phyloP scores from a whole-genome alignment of 768 basidiomycete genomes.

The Termitomyces titanicus region DNA sequence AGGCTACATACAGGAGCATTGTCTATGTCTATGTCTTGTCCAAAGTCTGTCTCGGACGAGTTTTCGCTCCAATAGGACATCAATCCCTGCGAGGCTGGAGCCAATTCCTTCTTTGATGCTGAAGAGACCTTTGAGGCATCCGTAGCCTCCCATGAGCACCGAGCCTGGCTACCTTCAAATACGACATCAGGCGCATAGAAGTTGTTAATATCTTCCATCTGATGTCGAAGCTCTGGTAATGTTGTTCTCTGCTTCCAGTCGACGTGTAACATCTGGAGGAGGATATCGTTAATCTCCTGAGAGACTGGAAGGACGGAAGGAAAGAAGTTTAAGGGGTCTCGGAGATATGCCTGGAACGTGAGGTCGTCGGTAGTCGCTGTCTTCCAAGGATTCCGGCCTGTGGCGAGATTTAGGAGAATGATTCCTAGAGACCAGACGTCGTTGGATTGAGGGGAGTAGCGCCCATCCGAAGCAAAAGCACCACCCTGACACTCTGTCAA shows the following conservation, averaged over 20 bases:
- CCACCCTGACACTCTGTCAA: slow-evolving; percentile 84
- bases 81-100: slow-evolving; percentile 4
- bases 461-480: slow-evolving; percentile 52
- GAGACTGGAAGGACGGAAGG: slow-evolving; percentile 83
- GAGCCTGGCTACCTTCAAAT: slow-evolving; percentile 79
- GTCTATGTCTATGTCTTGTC: neutral
- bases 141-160: slow-evolving; percentile 74
- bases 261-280: slow-evolving; percentile 69
- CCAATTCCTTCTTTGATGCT: neutral
- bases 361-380: slow-evolving; percentile 79
- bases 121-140: slow-evolving; percentile 36
- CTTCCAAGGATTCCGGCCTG: slow-evolving; percentile 95
- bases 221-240: slow-evolving; percentile 49
- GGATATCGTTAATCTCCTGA: slow-evolving; percentile 63
- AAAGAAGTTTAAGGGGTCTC: slow-evolving; percentile 76
- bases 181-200: slow-evolving; percentile 76
- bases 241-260: slow-evolving; percentile 60
- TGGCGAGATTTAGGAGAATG: slow-evolving; percentile 92
- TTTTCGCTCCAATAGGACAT: slow-evolving; percentile 21
- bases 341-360: slow-evolving; percentile 86
- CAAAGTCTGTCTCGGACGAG: slow-evolving; percentile 6
- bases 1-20: neutral
- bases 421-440: slow-evolving; percentile 98
- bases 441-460: slow-evolving; percentile 85
- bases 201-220: slow-evolving; percentile 51